Conservation (phyloP, 2,329 filamentous ascomycete genomes). For the Camillea tinctor region DNA sequence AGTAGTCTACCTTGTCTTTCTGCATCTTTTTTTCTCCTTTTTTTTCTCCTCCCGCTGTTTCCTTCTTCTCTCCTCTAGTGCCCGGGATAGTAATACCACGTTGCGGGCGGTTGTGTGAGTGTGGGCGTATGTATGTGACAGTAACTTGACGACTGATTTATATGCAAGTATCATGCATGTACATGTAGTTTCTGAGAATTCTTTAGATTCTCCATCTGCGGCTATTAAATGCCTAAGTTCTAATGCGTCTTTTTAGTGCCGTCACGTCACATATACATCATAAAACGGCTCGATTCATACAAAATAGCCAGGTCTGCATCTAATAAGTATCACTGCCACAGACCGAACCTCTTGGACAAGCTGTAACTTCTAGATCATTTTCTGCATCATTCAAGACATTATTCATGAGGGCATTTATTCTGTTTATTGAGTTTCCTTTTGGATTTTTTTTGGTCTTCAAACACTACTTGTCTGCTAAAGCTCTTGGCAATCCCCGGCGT, state of each 20-base stretch:
- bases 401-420: not conserved
- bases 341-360: not conserved
- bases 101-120: no score
- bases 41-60: no score
- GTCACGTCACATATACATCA: not conserved
- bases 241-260: not conserved
- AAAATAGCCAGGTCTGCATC: not conserved
- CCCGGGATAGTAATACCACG: no score
- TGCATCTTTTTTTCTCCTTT: conserved; percentile 27
- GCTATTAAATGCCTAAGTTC: conserved; percentile 3
- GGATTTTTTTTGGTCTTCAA: conserved; percentile 13
- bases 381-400: not conserved
- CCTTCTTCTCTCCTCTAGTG: no score
- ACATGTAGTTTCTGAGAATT: conserved; percentile 6
- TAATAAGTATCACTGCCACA: not conserved
- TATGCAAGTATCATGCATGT: no score
- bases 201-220: not conserved
- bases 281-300: not conserved
- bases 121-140: no score
- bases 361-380: not conserved
- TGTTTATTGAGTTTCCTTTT: conserved; percentile 10
- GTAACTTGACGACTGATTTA: no score
- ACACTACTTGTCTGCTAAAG: conserved; percentile 12
- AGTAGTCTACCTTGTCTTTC: conserved; percentile 63
- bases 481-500: not conserved